Evolutionary conservation across 805 yeast species (phyloP).

Genomic region (Lipomyces yamanashiensis): DNA sequence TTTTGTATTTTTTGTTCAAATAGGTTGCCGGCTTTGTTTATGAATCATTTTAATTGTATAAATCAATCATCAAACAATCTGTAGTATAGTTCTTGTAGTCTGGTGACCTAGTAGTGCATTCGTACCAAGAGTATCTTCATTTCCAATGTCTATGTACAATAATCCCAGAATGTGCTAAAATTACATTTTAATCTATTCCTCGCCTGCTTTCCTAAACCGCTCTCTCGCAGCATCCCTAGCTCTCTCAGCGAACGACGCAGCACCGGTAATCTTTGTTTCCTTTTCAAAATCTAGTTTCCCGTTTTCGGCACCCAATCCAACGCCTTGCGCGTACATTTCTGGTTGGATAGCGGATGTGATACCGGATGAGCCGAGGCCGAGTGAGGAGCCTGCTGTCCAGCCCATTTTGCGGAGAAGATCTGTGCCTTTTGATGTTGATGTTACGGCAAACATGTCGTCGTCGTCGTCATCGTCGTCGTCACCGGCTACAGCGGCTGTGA

Average conservation of each 20-base stretch:
- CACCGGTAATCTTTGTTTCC: background rate
- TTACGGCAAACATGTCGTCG: slow-evolving; percentile 10
- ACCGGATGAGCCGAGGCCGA: slow-evolving; percentile 68
- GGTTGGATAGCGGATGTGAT: slow-evolving; percentile 26
- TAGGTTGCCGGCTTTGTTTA: slow-evolving; percentile 21
- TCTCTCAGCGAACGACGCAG: slow-evolving; percentile 7
- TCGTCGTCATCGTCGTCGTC: slow-evolving; percentile 23
- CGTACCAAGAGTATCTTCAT: too few relatives aligned
- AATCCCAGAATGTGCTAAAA: background rate
- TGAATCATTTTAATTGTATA: slow-evolving; percentile 19
- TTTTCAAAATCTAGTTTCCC: slow-evolving; percentile 13
- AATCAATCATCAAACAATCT: slow-evolving; percentile 11
- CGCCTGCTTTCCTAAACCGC: background rate
- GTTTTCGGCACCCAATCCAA: slow-evolving; percentile 29
- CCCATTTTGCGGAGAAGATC: slow-evolving; percentile 78
- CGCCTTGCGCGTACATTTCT: slow-evolving; percentile 31
- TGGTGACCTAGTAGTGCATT: too few relatives aligned
- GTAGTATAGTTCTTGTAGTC: background rate
- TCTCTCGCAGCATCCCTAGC: slow-evolving; percentile 9
- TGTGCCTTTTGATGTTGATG: slow-evolving; percentile 56
- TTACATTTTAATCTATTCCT: background rate
- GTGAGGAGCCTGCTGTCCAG: slow-evolving; percentile 84
- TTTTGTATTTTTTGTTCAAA: slow-evolving; percentile 18
- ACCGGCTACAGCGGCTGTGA: background rate
- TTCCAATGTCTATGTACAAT: background rate